Conservation (phyloP, 306 rosid species). For the Herpetospermum pedunculosum region DNA sequence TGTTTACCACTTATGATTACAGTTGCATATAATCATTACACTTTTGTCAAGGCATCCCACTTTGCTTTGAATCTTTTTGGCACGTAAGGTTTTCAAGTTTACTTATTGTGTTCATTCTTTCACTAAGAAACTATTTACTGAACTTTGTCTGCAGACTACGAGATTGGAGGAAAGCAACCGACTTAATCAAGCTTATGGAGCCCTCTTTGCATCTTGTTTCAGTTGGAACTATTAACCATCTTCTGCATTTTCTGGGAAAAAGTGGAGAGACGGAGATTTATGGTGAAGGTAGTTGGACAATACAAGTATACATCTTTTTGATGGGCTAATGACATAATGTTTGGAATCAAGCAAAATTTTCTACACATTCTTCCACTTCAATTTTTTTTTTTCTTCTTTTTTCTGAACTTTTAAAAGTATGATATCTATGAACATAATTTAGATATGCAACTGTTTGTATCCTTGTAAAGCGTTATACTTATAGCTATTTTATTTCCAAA, state of each 20-base stretch:
- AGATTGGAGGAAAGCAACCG: constrained; percentile 71
- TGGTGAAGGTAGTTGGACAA: constrained; percentile 57
- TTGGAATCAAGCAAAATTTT: neutral
- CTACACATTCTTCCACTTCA: neutral
- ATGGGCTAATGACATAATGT: constrained; percentile 10
- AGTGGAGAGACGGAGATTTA: constrained; percentile 73
- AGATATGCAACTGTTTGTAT: neutral
- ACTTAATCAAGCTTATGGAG: constrained; percentile 60
- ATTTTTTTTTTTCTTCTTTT: neutral
- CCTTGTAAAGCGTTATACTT: neutral
- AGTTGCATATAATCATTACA: neutral
- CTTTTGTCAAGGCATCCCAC: neutral
- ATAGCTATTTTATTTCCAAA: constrained; percentile 3
- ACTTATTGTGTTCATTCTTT: constrained; percentile 1
- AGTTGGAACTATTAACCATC: constrained; percentile 52
- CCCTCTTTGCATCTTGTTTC: constrained; percentile 60
- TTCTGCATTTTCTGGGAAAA: constrained; percentile 69
- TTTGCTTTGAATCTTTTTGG: constrained; percentile 11
- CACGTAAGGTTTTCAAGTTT: constrained; percentile 5
- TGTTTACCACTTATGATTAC: neutral
- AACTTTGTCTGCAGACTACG: constrained; percentile 46
- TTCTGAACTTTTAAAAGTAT: neutral
- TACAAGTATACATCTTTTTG: constrained; percentile 7
- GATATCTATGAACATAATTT: neutral
- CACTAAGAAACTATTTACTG: constrained; percentile 16